Evolutionary conservation across 495 filamentous ascomycete genomes (phyloP), one percentile per base, ranked within the genome.

Genomic region (Xylaria castorea): DNA sequence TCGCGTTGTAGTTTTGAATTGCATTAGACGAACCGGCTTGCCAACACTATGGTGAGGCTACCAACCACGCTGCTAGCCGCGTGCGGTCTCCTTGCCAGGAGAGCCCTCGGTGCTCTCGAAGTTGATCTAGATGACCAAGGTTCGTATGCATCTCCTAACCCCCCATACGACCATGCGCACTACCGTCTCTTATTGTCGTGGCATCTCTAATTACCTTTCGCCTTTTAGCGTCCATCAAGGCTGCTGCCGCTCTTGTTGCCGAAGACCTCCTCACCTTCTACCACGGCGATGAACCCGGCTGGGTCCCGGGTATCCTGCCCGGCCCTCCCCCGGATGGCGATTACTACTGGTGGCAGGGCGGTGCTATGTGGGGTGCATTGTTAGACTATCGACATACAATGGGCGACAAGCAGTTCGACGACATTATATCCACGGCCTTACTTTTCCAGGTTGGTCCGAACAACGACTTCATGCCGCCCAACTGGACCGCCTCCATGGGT

Each of bases 311-410:
- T 70, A 86, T 91, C 64, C 79, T 92, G 30, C 83, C 85, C 20
- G 81, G 79, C 5, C 82, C 82, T 66, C 84, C 82, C 9, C 80
- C 82, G 3, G 80, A 83, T 57, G 79, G 79, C 44, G 79, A 81
- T 9, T 93, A 92, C 80, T 93, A 89, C 79, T 94, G 92, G 92
- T 94, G 92, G 92, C 91, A 93, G 77, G 89, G 87, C 53, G 86
- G 89, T 60, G 89, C 89, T 22, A 84, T 91, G 80, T 91, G 89
- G 77, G 86, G 86, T 78, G 81, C 87, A 14, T 76, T 91, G 78
- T 84, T 92, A 36, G 82, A 90, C 68, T 92, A 92, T 76, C 89
- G 86, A 83, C 84, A 85, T 63, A 81, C 82, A 27, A 90, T 88
- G 1, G 86, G 86, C 32, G 87, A 91, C 75, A 75, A 77, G 8